Base-by-base conservation (phyloP, 306 rosid genomes). In the Malus orientalis region DNA sequence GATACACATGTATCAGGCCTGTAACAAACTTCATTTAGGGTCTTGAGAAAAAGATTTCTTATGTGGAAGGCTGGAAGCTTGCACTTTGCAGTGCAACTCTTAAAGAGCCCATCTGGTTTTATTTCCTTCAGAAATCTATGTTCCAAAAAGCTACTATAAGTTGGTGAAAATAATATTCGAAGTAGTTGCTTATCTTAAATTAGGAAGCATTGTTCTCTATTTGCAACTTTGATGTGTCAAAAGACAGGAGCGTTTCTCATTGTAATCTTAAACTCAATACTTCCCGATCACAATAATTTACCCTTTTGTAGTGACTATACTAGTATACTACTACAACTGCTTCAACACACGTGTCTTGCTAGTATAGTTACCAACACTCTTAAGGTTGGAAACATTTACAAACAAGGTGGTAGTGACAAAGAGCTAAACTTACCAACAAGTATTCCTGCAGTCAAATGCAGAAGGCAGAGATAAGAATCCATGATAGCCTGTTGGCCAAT, bases 401-500 rank as follows among this genome's bases (percentile, higher is more conserved):
- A 74, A 20, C 9, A 63, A 36, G 29, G 19, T 42, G 54, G 58
- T 65, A 40, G 44, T 55, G 51, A 71, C 19, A 36, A n/a, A 68
- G 65, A 66, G 57, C 40, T 61, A 71, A 57, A 76, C 86, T 80
- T 85, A 95, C 99, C 99, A 36, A 95, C 97, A 78, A 95, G 89
- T 77, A 95, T 95, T 77, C 99, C 99, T 13, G 99, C 99, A 32
- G 99, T 95, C 76, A 95, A 85, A 84, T 95, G 99, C 62, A 91
- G 81, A 74, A 95, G 97, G 87, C 99, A 95, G 75, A 95, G 97
- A 86, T 95, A 95, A 73, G 99, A 97, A 82, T 95, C 99, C 88
- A 95, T 92, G 86, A 95, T 95, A 67, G 97, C 99, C 83, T 95
- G 99, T 75, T 95, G 99, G 74, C 99, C 99, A 74, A 95, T 91